Conservation (phyloP, 2,329 filamentous ascomycete species). For the Sporothrix schenckii region DNA sequence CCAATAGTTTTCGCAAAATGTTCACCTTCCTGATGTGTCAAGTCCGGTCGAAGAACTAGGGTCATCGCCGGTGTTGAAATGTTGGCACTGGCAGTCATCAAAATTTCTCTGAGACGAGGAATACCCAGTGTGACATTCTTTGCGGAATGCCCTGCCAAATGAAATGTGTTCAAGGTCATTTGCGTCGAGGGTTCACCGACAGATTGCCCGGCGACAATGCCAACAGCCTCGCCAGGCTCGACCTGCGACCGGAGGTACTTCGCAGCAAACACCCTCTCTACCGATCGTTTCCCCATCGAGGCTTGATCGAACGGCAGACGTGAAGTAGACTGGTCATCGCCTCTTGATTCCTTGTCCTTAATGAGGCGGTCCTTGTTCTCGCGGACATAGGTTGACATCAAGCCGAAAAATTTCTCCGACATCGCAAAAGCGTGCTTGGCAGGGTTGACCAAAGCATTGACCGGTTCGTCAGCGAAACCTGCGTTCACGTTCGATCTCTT, state of each 20-base stretch:
- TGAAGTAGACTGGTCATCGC: constrained; percentile 30
- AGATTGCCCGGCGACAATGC: constrained; percentile 94
- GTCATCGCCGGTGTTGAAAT: constrained; percentile 94
- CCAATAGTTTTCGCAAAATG: constrained; percentile 91
- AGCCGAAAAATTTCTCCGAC: constrained; percentile 80
- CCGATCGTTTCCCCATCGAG: constrained; percentile 66
- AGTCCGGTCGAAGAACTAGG: constrained; percentile 72
- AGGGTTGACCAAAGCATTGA: constrained; percentile 72
- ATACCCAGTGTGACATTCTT: constrained; percentile 99
- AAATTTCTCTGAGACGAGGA: constrained; percentile 91
- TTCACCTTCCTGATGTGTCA: constrained; percentile 69
- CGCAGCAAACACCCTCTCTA: constrained; percentile 81
- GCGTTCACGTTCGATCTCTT: constrained; percentile 67
- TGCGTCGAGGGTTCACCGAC: constrained; percentile 97
- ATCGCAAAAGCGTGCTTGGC: constrained; percentile 80
- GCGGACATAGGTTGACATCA: constrained; percentile 76
- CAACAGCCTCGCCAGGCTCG: constrained; percentile 93
- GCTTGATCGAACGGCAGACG: constrained; percentile 43
- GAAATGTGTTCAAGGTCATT: constrained; percentile 99
- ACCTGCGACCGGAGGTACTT: constrained; percentile 92
- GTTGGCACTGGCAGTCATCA: constrained; percentile 91
- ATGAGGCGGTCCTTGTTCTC: constrained; percentile 68
- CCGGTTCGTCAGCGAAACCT: constrained; percentile 70
- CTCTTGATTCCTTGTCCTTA: constrained; percentile 52
- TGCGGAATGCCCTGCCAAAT: constrained; percentile 95